phyloP scores from a whole-genome alignment of 1,284 basidiomycete genomes.

The Leccinum pachyderme region DNA sequence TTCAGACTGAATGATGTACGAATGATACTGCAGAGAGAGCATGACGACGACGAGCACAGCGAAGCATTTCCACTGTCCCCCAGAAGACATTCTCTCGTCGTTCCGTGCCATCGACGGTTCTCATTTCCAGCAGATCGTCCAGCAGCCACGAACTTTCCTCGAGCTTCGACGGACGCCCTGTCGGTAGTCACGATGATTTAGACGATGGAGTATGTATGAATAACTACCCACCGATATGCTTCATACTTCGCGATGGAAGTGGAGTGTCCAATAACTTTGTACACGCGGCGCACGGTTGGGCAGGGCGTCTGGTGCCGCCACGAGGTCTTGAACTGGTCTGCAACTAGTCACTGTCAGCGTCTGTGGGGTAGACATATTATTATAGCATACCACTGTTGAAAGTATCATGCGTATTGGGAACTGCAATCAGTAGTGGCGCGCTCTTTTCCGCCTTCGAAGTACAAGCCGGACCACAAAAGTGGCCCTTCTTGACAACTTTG shows the following conservation, averaged over 20 bases:
- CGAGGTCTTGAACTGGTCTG: slow-evolving; percentile 63
- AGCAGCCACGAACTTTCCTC: slow-evolving; percentile 50
- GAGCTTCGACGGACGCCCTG: slow-evolving; percentile 51
- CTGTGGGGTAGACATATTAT: neutral
- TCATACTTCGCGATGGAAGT: slow-evolving; percentile 51
- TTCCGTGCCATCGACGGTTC: slow-evolving; percentile 43
- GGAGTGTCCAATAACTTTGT: slow-evolving; percentile 54
- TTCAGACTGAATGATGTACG: slow-evolving; percentile 58
- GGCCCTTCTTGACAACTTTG: slow-evolving; percentile 51
- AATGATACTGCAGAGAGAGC: slow-evolving; percentile 59
- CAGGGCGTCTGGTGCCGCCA: slow-evolving; percentile 59
- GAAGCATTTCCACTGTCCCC: slow-evolving; percentile 57
- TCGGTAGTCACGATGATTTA: neutral
- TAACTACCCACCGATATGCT: slow-evolving; percentile 48
- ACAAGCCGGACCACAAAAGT: slow-evolving; percentile 58
- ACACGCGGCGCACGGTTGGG: slow-evolving; percentile 54
- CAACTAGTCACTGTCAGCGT: slow-evolving; percentile 39
- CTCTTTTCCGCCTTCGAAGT: slow-evolving; percentile 49
- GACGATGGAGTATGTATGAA: neutral
- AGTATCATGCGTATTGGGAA: slow-evolving; percentile 55
- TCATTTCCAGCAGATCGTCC: slow-evolving; percentile 61
- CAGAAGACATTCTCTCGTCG: slow-evolving; percentile 50
- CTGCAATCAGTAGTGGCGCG: slow-evolving; percentile 55
- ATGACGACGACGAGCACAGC: slow-evolving; percentile 52
- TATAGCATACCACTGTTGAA: slow-evolving; percentile 55